A percentile compares a stretch with the other conserved stretches of the same genome.
These are phyloP conservation scores for Leishmania lainsoni DNA, from an alignment of 208 protist species.

Conservation along the genomic window DNA sequence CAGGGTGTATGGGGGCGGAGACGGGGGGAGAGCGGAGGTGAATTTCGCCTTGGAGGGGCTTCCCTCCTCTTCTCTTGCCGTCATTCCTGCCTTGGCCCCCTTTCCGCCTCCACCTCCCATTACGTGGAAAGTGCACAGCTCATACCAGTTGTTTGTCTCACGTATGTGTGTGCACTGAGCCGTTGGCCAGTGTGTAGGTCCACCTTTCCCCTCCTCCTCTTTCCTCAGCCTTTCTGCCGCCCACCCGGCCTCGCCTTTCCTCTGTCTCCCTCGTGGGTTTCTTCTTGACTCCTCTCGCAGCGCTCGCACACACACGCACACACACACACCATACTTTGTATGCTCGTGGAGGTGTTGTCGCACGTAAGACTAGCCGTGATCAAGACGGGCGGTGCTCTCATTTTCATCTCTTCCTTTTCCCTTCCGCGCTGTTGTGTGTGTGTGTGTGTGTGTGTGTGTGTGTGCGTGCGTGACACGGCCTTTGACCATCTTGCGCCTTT, in stretches of 20 bases:
- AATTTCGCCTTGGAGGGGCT: neutral
- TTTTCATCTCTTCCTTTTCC: neutral
- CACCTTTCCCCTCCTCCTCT: neutral
- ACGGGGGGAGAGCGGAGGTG: neutral
- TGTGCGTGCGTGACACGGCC: neutral
- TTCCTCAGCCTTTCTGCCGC: no score
- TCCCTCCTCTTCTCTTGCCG: neutral
- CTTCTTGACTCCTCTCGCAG: neutral
- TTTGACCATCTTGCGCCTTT: neutral
- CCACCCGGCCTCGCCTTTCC: neutral
- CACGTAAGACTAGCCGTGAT: no score
- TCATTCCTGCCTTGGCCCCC: neutral
- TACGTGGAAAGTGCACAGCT: neutral
- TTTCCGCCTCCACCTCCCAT: neutral
- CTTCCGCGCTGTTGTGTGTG: neutral
- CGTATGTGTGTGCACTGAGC: neutral
- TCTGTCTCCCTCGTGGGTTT: neutral
- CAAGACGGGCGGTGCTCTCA: no score
- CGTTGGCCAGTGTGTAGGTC: neutral
- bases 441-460: neutral
- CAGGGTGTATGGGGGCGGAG: neutral
- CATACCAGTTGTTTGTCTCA: neutral
- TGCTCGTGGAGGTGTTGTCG: no score
- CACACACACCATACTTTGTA: no score
- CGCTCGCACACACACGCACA: neutral